These are phyloP conservation scores for Penicillium psychrosexuale DNA, from an alignment of 2,329 filamentous ascomycete species.

Conservation along the genomic window DNA sequence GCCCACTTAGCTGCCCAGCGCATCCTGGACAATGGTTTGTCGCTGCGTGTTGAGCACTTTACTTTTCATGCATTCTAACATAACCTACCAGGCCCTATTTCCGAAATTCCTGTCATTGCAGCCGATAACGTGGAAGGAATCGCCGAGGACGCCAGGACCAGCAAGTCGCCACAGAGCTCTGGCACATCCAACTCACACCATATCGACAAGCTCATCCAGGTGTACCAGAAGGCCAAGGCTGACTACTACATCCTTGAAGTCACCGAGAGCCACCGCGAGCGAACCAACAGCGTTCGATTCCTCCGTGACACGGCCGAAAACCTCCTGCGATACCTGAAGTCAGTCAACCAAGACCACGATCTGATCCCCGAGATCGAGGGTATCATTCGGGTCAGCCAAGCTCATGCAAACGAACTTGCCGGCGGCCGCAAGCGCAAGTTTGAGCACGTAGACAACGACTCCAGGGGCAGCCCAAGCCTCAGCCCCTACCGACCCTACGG, in stretches of 20 bases:
- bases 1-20: slow-evolving; percentile 29
- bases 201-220: slow-evolving; percentile 24
- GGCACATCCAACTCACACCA: slow-evolving; percentile 6
- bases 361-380: slow-evolving; percentile 34
- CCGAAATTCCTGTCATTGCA: neutral
- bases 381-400: slow-evolving; percentile 34
- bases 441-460: slow-evolving; percentile 20
- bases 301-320: slow-evolving; percentile 47
- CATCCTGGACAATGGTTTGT: slow-evolving; percentile 20
- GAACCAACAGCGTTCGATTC: slow-evolving; percentile 36
- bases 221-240: slow-evolving; percentile 37
- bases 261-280: slow-evolving; percentile 23
- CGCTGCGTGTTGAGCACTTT: neutral
- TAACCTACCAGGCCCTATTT: neutral
- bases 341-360: slow-evolving; percentile 24
- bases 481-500: neutral
- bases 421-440: slow-evolving; percentile 42
- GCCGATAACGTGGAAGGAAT: neutral
- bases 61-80: neutral
- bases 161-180: neutral
- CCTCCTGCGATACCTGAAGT: slow-evolving; percentile 33
- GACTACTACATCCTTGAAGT: slow-evolving; percentile 32
- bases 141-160: neutral
- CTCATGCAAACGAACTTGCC: slow-evolving; percentile 35
- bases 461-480: neutral